Evolutionary conservation across 371 early-diverging fungal genomes (phyloP), one percentile per base, ranked within the genome.

Genomic region (Mucor circinelloides): DNA sequence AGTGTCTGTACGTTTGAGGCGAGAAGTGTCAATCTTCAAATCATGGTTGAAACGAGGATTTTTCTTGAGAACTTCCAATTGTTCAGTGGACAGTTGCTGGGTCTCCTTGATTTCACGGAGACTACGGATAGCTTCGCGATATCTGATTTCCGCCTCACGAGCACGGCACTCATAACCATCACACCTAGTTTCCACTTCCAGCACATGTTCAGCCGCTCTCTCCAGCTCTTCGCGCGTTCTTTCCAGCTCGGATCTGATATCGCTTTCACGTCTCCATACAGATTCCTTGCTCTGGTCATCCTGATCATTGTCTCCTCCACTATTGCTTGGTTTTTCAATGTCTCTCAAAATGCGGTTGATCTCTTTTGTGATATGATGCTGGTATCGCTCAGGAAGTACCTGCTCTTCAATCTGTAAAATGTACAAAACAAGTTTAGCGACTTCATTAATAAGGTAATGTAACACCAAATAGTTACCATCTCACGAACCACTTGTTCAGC

Each of bases 401-500:
- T 90, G 77, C 74, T 93, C 94, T 54, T 90, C 90, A 68, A 93
- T 93, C 91, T 92, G 31, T 8, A 21, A 15, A 8, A 42, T 40
- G 13, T 25, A 44, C 38, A 58, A 50, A 58, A 58, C 34, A 50
- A 23, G 50, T n/a, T 30, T 58, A 55, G 58, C 40, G 28, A 30
- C 28, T 58, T 58, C 15, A 58, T 65, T 27, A 34, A 44, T 9
- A 12, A 21, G 31, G 30, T 46, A 65, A 65, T 65, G 64, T 64
- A n/a, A 13, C 31, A 64, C 95, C 96, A 94, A 66, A 28, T 3
- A 42, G 6, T 50, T 80, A 75, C 91, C 95, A 97, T 95, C 76
- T 97, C 97, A 42, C 87, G 89, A 9, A 94, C 94, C 8, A 97
- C 95, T 68, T 91, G 91, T 63, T 95, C 95, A 1, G 95, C 94